Base-by-base conservation (phyloP, 352 stramenopile genomes). In the Phytophthora quininea region DNA sequence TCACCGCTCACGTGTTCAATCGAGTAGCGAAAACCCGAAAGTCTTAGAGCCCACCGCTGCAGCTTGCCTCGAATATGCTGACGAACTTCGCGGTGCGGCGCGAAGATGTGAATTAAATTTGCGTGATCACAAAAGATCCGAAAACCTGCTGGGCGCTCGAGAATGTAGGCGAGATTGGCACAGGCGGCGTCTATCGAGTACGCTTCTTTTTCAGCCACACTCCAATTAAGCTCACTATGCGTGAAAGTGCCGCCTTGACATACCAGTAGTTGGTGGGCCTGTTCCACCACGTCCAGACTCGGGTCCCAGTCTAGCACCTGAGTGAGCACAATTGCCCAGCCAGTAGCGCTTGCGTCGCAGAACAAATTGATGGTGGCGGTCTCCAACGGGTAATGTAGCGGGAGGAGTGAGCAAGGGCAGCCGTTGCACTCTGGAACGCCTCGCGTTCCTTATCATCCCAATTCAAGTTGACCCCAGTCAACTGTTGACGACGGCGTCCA, bases 21-120 rank as follows among this genome's bases (percentile, higher is more conserved):
- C 1, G 58, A 30, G 43, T 76, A 73, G 3, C 45, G 37, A 42
- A 62, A 62, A 5, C 49, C 48, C 29, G 43, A 53, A 1, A 76
- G 45, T 12, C 58, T 53, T 19, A 61, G 52, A 3, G 63, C 43
- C 63, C 63, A 76, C 14, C 58, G 58, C 10, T 55, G 40, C 3
- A 70, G 51, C 37, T 72, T 76, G 3, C 33, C 43, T n/a, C n/a
- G n/a, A n/a, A n/a, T n/a, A n/a, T n/a, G n/a, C 14, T 55, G 47
- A 3, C 60, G 6, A 11, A 15, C 40, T 24, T 47, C 40, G 4
- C 19, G 11, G n/a, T 66, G 48, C 11, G 61, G 59, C 1, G 54
- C 67, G 35, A 73, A 76, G 0, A 74, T 46, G 15, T 75, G 53
- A 45, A 75, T 73, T 0, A 71, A 54, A 24, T 65, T 75, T 6